These are phyloP conservation scores for Boletus rubescentipes DNA, from an alignment of 768 basidiomycete genomes.

Conservation along the genomic window DNA sequence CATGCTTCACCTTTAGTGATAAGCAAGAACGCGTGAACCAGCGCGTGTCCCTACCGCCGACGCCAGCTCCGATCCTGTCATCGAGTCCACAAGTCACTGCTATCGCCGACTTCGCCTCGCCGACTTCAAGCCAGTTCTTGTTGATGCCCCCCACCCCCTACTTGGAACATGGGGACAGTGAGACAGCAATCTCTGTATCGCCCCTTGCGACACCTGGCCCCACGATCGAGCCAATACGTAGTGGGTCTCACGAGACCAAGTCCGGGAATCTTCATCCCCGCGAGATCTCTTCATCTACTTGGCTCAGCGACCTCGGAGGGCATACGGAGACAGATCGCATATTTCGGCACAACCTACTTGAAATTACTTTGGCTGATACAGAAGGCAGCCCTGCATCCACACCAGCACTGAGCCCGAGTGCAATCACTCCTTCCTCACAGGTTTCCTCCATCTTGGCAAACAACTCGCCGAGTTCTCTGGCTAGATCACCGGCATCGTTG, in stretches of 20 bases:
- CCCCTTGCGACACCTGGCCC: constrained; percentile 9
- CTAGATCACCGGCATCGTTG: constrained; percentile 16
- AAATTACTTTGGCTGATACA: constrained; percentile 11
- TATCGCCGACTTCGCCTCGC: constrained; percentile 23
- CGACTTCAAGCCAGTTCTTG: constrained; percentile 28
- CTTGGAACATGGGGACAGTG: constrained; percentile 7
- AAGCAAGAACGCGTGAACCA: constrained; percentile 12
- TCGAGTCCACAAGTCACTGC: constrained; percentile 6
- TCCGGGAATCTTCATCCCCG: constrained; percentile 20
- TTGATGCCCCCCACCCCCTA: constrained; percentile 27
- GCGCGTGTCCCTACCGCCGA: constrained; percentile 6
- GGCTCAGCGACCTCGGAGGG: constrained; percentile 34
- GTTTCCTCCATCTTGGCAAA: constrained; percentile 15
- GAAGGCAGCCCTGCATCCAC: constrained; percentile 26
- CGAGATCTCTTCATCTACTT: constrained; percentile 24
- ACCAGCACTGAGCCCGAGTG: constrained; percentile 24
- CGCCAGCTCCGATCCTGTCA: constrained; percentile 2
- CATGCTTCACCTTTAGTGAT: constrained; percentile 26
- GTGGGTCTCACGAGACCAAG: constrained; percentile 9
- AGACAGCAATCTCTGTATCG: constrained; percentile 11
- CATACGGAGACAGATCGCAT: constrained; percentile 32
- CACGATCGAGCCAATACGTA: background rate
- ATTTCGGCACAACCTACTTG: constrained; percentile 26
- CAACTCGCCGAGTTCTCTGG: constrained; percentile 12
- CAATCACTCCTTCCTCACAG: constrained; percentile 19